Conservation (phyloP, 257 asterid genomes). For the Fraxinus pennsylvanica region DNA sequence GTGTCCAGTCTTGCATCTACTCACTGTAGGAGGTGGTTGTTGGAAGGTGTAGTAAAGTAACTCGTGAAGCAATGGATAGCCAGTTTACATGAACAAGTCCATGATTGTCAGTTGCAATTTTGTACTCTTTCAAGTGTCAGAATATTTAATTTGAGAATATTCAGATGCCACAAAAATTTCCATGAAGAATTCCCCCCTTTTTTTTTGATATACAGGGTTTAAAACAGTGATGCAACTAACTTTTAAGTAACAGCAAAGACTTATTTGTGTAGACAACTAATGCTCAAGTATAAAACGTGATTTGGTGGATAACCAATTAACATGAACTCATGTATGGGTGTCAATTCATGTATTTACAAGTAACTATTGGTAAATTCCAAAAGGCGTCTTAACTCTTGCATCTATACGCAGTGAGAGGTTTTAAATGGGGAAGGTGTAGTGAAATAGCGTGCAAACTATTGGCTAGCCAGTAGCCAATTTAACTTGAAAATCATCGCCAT, state of each 20-base stretch:
- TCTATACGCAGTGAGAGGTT: not conserved
- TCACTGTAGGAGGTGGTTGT: not conserved
- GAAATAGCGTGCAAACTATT: too few species aligned
- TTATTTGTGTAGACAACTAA: not conserved
- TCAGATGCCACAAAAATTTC: not conserved
- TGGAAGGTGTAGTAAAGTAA: not conserved
- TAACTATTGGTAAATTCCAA: not conserved
- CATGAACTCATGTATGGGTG: not conserved
- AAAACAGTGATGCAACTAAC: not conserved
- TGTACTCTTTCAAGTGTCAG: not conserved
- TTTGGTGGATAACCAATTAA: not conserved
- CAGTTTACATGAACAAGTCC: not conserved
- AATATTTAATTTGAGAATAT: not conserved
- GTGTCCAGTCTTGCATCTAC: not conserved
- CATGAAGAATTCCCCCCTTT: not conserved
- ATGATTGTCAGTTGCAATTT: not conserved
- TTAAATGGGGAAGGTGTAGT: not conserved
- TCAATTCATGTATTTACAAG: not conserved
- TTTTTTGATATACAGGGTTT: not conserved
- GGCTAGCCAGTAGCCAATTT: too few species aligned
- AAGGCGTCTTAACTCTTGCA: not conserved
- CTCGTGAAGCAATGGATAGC: not conserved
- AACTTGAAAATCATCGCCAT: not conserved
- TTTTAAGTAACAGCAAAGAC: not conserved
- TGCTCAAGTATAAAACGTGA: not conserved